phyloP scores from a whole-genome alignment of 805 yeast genomes.

The Metschnikowia similis region DNA sequence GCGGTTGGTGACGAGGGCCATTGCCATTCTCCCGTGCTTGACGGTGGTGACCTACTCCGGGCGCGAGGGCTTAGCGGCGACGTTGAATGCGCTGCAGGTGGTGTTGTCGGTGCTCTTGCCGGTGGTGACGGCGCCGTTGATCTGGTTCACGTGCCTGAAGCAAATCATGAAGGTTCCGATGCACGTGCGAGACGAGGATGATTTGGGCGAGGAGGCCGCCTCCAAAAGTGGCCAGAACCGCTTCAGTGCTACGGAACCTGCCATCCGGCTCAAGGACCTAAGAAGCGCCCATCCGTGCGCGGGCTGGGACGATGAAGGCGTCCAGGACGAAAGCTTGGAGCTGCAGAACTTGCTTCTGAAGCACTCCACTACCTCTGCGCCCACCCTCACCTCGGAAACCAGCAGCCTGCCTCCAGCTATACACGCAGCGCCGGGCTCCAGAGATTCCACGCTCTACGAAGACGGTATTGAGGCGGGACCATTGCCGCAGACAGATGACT shows the following conservation, averaged over 20 bases:
- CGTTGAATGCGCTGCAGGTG: conserved; percentile 79
- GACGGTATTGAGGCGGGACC: not conserved
- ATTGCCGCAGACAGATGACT: conserved; percentile 15
- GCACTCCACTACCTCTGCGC: conserved; percentile 5
- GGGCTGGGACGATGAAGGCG: conserved; percentile 36
- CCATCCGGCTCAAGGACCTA: conserved; percentile 37
- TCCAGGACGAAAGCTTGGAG: conserved; percentile 21
- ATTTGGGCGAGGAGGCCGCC: not conserved
- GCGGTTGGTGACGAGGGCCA: conserved; percentile 71
- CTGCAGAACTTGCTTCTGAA: conserved; percentile 13
- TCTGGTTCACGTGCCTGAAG: conserved; percentile 71
- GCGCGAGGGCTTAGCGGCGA: conserved; percentile 71
- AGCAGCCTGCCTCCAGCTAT: not conserved
- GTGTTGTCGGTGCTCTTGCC: conserved; percentile 78
- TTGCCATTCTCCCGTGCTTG: conserved; percentile 83
- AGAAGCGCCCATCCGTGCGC: conserved; percentile 41
- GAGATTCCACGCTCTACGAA: not conserved
- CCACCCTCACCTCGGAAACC: not conserved
- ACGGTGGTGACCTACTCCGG: conserved; percentile 70
- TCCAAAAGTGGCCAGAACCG: conserved; percentile 12
- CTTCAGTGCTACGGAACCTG: conserved; percentile 35
- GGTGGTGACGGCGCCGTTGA: conserved; percentile 82
- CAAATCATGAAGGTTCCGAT: conserved; percentile 58
- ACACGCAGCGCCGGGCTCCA: not conserved
- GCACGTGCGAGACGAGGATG: conserved; percentile 27